phyloP scores from a whole-genome alignment of 805 yeast species.

The Metschnikowia shivogae region DNA sequence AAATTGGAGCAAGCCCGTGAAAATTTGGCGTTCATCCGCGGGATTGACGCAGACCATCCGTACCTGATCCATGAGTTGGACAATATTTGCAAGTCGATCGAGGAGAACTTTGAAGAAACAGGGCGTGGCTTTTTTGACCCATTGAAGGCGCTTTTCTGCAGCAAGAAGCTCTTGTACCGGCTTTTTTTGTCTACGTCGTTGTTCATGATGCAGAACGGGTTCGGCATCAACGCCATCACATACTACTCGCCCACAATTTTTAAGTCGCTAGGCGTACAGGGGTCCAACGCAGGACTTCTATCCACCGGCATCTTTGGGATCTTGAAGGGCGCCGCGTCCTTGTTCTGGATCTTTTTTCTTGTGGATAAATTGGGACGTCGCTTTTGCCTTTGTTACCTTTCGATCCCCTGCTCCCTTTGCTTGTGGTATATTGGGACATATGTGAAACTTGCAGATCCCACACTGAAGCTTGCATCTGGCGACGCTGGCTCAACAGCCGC shows the following conservation, averaged over 20 bases:
- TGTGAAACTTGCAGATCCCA: conserved; percentile 35
- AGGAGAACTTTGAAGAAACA: conserved; percentile 24
- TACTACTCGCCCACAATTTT: conserved; percentile 54
- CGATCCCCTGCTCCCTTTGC: conserved; percentile 39
- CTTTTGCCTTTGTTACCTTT: conserved; percentile 34
- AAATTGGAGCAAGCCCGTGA: conserved; percentile 30
- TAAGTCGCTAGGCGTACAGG: conserved; percentile 45
- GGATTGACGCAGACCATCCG: conserved; percentile 32
- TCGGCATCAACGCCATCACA: conserved; percentile 48
- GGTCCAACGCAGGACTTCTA: conserved; percentile 42
- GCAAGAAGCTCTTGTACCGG: conserved; percentile 29
- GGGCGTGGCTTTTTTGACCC: conserved; percentile 42
- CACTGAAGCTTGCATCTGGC: conserved; percentile 20
- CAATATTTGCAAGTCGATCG: conserved; percentile 22
- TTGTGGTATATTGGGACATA: conserved; percentile 50
- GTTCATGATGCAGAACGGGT: conserved; percentile 43
- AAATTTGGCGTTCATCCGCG: conserved; percentile 37
- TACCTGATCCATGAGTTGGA: conserved; percentile 40
- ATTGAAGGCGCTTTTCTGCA: conserved; percentile 29
- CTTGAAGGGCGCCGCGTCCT: conserved; percentile 42
- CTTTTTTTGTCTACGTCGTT: conserved; percentile 35
- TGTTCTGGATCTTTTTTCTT: conserved; percentile 42
- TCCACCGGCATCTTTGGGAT: conserved; percentile 55
- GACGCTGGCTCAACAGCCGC: conserved; percentile 29
- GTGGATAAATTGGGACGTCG: conserved; percentile 48